Evolutionary conservation across 352 stramenopile species (phyloP).

Genomic region (Hyaloperonospora brassicae): DNA sequence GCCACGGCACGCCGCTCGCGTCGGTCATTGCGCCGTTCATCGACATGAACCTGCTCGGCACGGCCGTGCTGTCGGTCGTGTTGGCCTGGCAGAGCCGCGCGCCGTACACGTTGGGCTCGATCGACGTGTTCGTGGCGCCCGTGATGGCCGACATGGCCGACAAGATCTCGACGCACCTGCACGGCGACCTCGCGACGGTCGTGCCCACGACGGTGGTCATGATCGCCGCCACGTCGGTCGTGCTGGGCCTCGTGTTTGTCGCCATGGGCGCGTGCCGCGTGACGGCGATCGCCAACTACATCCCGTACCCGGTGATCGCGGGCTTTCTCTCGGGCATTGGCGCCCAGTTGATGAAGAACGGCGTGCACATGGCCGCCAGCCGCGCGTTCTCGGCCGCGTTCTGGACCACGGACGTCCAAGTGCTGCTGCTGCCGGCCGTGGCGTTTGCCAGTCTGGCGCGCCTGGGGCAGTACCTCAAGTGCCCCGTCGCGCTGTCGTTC

Average conservation of each 20-base stretch:
- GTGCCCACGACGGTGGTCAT: conserved; percentile 69
- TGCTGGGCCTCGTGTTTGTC: conserved; percentile 58
- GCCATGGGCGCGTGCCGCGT: conserved; percentile 60
- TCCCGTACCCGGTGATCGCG: conserved; percentile 77
- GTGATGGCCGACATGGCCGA: conserved; percentile 71
- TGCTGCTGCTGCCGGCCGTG: conserved; percentile 48
- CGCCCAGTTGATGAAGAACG: conserved; percentile 69
- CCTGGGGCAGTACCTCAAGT: conserved; percentile 48
- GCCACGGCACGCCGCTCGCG: conserved; percentile 49
- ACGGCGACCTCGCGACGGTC: conserved; percentile 51
- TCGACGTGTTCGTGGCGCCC: conserved; percentile 74
- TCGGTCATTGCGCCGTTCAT: conserved; percentile 70
- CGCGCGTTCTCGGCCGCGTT: conserved; percentile 44
- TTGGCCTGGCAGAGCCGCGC: conserved; percentile 67
- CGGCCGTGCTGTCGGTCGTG: conserved; percentile 55
- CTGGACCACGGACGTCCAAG: conserved; percentile 49
- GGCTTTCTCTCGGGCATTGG: conserved; percentile 77
- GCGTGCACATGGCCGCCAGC: conserved; percentile 67
- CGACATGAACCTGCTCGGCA: conserved; percentile 78
- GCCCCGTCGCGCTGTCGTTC: conserved; percentile 66
- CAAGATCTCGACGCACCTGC: conserved; percentile 49
- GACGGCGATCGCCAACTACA: conserved; percentile 79
- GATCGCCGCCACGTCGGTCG: conserved; percentile 54
- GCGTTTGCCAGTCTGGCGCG: conserved; percentile 49
- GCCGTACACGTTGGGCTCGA: conserved; percentile 65